Conservation (phyloP, 352 stramenopile genomes). For the Phytophthora europaea region DNA sequence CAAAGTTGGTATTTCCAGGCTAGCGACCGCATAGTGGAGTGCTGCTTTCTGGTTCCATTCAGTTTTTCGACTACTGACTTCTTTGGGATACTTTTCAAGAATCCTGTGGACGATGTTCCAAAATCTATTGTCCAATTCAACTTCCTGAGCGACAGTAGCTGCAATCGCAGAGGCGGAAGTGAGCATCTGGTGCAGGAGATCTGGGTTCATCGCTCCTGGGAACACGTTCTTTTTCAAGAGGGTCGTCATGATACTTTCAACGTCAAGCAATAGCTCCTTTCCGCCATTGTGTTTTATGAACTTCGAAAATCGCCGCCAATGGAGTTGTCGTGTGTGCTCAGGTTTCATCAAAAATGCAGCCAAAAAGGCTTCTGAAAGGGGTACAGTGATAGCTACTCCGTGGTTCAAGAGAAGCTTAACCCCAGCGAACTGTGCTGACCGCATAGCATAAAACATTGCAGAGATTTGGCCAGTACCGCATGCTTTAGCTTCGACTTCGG, state of each 20-base stretch:
- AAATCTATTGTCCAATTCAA: slow-evolving; percentile 49
- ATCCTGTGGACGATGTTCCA: slow-evolving; percentile 51
- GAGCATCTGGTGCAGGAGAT: slow-evolving; percentile 57
- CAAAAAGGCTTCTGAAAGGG: slow-evolving; percentile 49
- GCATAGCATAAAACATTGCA: slow-evolving; percentile 47
- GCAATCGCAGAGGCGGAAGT: slow-evolving; percentile 46
- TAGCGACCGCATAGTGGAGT: slow-evolving; percentile 63
- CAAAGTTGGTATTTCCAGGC: slow-evolving; percentile 44
- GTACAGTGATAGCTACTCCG: slow-evolving; percentile 42
- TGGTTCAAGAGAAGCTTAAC: slow-evolving; percentile 58
- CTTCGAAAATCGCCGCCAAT: slow-evolving; percentile 50
- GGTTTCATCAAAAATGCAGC: slow-evolving; percentile 30
- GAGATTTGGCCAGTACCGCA: slow-evolving; percentile 25
- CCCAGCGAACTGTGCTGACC: slow-evolving; percentile 41
- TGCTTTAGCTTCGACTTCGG: slow-evolving; percentile 5
- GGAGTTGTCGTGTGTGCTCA: background rate
- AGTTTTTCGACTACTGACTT: slow-evolving; percentile 39
- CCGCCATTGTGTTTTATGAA: slow-evolving; percentile 41
- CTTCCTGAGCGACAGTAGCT: slow-evolving; percentile 41
- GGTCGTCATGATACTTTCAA: slow-evolving; percentile 54
- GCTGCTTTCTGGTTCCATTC: slow-evolving; percentile 52
- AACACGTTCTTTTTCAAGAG: slow-evolving; percentile 49
- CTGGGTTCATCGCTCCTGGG: slow-evolving; percentile 43
- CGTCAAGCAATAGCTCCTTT: slow-evolving; percentile 43
- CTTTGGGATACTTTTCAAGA: slow-evolving; percentile 44